These are phyloP conservation scores for Crassisporium funariophilum DNA, from an alignment of 768 basidiomycete genomes.

Conservation along the genomic window DNA sequence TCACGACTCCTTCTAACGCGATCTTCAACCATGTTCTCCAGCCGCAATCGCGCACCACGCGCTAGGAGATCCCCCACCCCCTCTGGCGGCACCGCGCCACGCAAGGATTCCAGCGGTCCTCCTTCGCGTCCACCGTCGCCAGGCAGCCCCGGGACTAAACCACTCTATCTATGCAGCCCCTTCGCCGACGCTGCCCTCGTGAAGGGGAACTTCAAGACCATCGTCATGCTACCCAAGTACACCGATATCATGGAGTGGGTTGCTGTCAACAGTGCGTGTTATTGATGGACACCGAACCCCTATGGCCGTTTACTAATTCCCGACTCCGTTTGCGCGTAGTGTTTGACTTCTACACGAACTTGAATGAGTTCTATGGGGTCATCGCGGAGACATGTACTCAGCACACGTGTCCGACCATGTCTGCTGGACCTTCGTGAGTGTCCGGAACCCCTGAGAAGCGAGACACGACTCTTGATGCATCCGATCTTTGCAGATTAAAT, in stretches of 20 bases:
- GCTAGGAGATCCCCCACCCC: conserved; percentile 30
- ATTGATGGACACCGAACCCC: not conserved
- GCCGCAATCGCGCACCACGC: conserved; percentile 34
- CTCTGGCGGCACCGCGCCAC: conserved; percentile 16
- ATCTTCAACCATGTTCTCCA: conserved; percentile 18
- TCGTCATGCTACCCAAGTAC: conserved; percentile 94
- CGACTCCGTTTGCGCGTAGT: conserved; percentile 47
- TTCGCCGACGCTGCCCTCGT: conserved; percentile 95
- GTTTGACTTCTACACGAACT: conserved; percentile 95
- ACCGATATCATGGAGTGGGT: conserved; percentile 98
- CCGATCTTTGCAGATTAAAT: conserved; percentile 60
- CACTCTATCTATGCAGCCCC: conserved; percentile 89
- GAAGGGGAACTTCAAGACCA: conserved; percentile 98
- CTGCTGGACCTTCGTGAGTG: conserved; percentile 80
- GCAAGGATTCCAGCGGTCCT: conserved; percentile 25
- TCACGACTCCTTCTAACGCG: not conserved
- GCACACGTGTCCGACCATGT: conserved; percentile 89
- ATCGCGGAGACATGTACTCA: conserved; percentile 92
- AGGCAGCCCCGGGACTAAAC: conserved; percentile 44
- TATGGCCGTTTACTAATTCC: not conserved
- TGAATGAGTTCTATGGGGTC: conserved; percentile 96
- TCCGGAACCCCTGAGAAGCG: not conserved
- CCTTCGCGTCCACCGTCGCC: conserved; percentile 44
- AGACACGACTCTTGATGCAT: not conserved
- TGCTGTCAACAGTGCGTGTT: conserved; percentile 81